Conservation (phyloP, 805 yeast genomes). For the Zygosaccharomyces bisporus region DNA sequence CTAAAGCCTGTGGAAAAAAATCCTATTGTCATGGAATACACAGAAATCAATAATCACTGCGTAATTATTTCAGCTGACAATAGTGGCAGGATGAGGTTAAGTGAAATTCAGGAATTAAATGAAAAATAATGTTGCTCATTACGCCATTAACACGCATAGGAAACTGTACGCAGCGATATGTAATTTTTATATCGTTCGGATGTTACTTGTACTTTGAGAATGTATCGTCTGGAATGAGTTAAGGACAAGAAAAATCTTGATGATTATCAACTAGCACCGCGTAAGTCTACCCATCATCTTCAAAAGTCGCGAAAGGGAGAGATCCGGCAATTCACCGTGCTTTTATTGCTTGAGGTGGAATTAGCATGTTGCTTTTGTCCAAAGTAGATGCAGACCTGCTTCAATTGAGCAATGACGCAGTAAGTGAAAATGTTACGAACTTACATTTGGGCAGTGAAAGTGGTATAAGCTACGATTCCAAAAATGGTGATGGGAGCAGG, state of each 20-base stretch:
- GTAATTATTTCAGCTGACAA: constrained; percentile 22
- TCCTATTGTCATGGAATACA: constrained; percentile 12
- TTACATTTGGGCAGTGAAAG: constrained; percentile 16
- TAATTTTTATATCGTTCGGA: not conserved
- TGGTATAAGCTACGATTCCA: constrained; percentile 1
- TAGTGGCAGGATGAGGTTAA: constrained; percentile 19
- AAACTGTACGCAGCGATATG: not conserved
- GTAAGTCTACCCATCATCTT: not conserved
- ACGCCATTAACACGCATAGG: not conserved
- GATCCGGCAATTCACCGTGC: not conserved
- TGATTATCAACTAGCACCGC: not conserved
- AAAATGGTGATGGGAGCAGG: constrained; percentile 7
- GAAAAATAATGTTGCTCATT: not conserved
- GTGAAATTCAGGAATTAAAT: constrained; percentile 10
- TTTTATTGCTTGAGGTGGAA: constrained; percentile 1
- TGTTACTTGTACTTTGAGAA: constrained; percentile 1
- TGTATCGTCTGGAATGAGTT: constrained; percentile 4
- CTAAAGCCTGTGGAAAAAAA: constrained; percentile 4
- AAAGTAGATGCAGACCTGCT: constrained; percentile 30
- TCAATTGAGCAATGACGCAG: constrained; percentile 16
- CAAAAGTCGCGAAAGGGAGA: not conserved
- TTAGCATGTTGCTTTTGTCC: constrained; percentile 19
- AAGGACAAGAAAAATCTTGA: not conserved
- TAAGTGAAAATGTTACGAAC: constrained; percentile 17
- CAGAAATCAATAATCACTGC: constrained; percentile 15